Conservation (phyloP, 768 basidiomycete species). For the Pleurotus citrinopileatus region DNA sequence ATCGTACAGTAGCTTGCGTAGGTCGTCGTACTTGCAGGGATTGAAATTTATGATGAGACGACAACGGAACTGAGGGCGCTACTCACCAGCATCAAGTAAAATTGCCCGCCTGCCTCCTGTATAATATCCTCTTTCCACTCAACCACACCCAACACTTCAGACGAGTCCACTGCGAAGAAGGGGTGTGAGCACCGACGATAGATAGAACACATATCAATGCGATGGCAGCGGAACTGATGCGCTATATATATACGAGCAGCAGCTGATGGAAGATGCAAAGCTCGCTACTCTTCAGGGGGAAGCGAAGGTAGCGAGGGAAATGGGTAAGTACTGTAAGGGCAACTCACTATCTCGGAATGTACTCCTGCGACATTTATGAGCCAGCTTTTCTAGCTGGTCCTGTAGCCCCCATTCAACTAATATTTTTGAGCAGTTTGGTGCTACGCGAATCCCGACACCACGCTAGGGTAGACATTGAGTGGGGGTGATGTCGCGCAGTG, state of each 20-base stretch:
- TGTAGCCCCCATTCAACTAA: constrained; percentile 50
- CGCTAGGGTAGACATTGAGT: constrained; percentile 17
- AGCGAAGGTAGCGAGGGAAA: background rate
- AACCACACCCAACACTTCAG: constrained; percentile 39
- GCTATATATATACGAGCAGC: background rate
- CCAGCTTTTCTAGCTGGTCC: constrained; percentile 30
- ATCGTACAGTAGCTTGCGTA: constrained; percentile 40
- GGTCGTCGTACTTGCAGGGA: constrained; percentile 38
- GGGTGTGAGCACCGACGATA: background rate
- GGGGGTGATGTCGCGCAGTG: background rate
- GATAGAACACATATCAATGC: background rate
- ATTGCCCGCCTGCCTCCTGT: constrained; percentile 44
- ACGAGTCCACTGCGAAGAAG: constrained; percentile 36
- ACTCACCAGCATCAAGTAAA: constrained; percentile 47
- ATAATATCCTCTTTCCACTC: constrained; percentile 50
- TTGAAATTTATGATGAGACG: no score
- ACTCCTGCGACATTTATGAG: constrained; percentile 29
- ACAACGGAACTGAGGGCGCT: no score
- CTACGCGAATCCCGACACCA: constrained; percentile 42
- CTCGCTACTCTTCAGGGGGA: background rate
- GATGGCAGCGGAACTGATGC: no score
- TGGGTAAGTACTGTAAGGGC: no score
- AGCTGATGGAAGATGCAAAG: background rate
- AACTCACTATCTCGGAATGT: constrained; percentile 33
- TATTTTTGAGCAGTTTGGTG: constrained; percentile 52